Evolutionary conservation across 306 rosid genomes (phyloP).

Genomic region (Lathyrus oleraceus): DNA sequence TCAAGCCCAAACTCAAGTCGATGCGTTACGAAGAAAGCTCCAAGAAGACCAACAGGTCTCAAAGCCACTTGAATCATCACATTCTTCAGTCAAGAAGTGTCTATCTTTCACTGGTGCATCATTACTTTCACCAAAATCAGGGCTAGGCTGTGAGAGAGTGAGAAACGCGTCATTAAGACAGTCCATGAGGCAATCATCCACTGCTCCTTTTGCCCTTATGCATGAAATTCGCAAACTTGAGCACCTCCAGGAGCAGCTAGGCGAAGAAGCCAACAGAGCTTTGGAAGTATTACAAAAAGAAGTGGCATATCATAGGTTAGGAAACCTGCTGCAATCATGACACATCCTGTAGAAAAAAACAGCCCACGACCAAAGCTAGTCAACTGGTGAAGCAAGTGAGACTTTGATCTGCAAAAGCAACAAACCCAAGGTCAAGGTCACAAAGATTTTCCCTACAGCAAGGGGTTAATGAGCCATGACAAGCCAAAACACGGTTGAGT

Average conservation of each 20-base stretch:
- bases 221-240: conserved; percentile 99
- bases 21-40: conserved; percentile 75
- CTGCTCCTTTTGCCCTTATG: conserved; percentile 97
- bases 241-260: conserved; percentile 98
- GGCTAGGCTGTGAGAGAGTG: conserved; percentile 50
- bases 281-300: conserved; percentile 95
- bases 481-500: no score
- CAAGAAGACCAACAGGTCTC: conserved; percentile 75
- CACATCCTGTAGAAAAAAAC: no score
- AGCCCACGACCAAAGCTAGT: no score
- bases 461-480: no score
- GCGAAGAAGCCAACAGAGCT: conserved; percentile 97
- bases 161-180: conserved; percentile 74
- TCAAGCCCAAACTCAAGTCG: conserved; percentile 79
- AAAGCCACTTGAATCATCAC: conserved; percentile 57
- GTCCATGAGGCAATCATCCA: conserved; percentile 88
- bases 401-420: no score
- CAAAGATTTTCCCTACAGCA: no score
- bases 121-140: conserved; percentile 56
- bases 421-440: no score
- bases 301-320: conserved; percentile 96
- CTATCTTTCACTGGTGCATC: conserved; percentile 77
- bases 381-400: no score
- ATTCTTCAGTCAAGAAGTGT: conserved; percentile 78
- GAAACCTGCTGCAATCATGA: conserved; percentile 89